phyloP scores from a whole-genome alignment of 805 yeast species.

The Cyberlindnera petersonii region DNA sequence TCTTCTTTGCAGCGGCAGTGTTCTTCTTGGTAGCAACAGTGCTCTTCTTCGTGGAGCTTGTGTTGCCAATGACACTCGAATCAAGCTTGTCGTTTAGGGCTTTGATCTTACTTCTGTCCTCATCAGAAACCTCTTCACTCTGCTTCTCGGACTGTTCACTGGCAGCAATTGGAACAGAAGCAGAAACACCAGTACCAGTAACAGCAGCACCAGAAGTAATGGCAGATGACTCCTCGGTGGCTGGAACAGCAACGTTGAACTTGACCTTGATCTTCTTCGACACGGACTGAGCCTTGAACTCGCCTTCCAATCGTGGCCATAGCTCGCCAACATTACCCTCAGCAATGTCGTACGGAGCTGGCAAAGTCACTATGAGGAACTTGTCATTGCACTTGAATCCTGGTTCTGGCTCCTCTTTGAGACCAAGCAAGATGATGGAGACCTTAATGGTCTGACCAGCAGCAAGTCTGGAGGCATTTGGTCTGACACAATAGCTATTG shows the following conservation, averaged over 20 bases:
- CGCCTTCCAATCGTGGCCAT: constrained; percentile 72
- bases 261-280: constrained; percentile 67
- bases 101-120: constrained; percentile 40
- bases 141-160: constrained; percentile 11
- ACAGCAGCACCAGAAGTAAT: constrained; percentile 17
- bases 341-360: constrained; percentile 57
- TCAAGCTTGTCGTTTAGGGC: constrained; percentile 43
- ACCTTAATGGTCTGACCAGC: constrained; percentile 75
- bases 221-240: constrained; percentile 1
- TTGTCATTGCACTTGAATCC: constrained; percentile 86
- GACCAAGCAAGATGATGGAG: constrained; percentile 81
- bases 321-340: constrained; percentile 58
- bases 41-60: constrained; percentile 21
- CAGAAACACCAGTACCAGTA: constrained; percentile 17
- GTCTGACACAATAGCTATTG: constrained; percentile 73
- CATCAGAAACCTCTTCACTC: constrained; percentile 32
- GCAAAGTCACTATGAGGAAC: constrained; percentile 83
- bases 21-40: constrained; percentile 17
- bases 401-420: constrained; percentile 66
- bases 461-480: constrained; percentile 77
- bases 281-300: constrained; percentile 48
- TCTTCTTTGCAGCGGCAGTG: too few species aligned
- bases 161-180: constrained; percentile 10
- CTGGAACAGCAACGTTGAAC: constrained; percentile 30
- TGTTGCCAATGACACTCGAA: constrained; percentile 32